Evolutionary conservation across 257 asterid species (phyloP).

Genomic region (Pogostemon cablin): DNA sequence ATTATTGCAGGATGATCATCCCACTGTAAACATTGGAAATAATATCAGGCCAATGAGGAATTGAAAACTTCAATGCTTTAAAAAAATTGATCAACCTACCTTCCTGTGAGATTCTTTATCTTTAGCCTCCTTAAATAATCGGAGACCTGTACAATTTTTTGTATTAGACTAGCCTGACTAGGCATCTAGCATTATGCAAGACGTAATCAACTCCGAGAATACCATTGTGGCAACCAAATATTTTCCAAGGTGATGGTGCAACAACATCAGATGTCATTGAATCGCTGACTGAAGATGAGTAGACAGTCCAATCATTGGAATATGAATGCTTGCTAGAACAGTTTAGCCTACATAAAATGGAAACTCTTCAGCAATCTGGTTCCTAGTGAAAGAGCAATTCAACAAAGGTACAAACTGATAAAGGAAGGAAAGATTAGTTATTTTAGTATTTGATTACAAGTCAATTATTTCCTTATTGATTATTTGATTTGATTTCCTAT

Average conservation of each 20-base stretch:
- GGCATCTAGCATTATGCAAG: slow-evolving; percentile 33
- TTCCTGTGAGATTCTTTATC: slow-evolving; percentile 69
- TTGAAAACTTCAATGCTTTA: slow-evolving; percentile 18
- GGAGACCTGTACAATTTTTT: slow-evolving; percentile 61
- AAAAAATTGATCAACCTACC: slow-evolving; percentile 52
- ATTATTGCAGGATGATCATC: slow-evolving; percentile 94
- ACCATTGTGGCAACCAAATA: slow-evolving; percentile 97
- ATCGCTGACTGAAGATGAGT: slow-evolving; percentile 71
- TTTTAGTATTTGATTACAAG: too few species aligned
- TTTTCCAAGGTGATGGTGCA: slow-evolving; percentile 97
- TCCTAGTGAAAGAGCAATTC: slow-evolving; percentile 22
- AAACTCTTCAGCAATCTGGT: slow-evolving; percentile 30
- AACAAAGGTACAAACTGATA: background rate
- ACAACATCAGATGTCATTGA: slow-evolving; percentile 78
- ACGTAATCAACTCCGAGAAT: slow-evolving; percentile 34
- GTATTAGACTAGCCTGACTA: slow-evolving; percentile 29
- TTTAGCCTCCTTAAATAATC: slow-evolving; percentile 91
- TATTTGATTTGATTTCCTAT: too few species aligned
- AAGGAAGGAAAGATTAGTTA: too few species aligned
- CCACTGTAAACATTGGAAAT: slow-evolving; percentile 53
- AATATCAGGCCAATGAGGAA: slow-evolving; percentile 22
- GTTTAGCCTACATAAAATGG: slow-evolving; percentile 55
- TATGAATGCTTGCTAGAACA: slow-evolving; percentile 55
- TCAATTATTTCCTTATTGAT: too few species aligned
- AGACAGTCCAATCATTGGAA: slow-evolving; percentile 78